Base-by-base conservation (phyloP, 768 basidiomycete genomes). In the Leucogyrophana mollusca region DNA sequence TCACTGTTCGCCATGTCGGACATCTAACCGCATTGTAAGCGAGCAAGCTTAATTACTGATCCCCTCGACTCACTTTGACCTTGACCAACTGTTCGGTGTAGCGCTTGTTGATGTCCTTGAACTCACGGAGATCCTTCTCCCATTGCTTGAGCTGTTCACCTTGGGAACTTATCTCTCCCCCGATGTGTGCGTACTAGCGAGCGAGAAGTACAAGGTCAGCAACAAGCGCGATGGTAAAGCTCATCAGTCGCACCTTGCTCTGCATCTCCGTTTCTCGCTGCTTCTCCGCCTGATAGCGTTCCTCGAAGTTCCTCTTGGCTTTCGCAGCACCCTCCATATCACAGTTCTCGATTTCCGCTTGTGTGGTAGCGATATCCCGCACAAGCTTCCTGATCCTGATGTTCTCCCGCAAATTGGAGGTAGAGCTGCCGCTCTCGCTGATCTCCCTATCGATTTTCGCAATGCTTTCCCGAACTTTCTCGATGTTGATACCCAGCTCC, bases 1-100 rank as follows among this genome's bases (percentile, higher is more conserved):
- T 99, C 96, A 49, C 81, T 88, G 65, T 95, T 97, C 5, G 95
- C 94, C 85, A 97, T 92, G 65, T 98, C 94, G 24, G 94, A 92
- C 69, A 96, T 91, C 94, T 97, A 37, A 21, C 25, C 8, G 11
- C 8, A 21, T 18, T 18, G 9, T n/a, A 34, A 25, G 3, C 21
- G 10, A 37, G 27, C 20, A 9, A 22, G 17, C 20, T 17, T 14
- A 45, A 51, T 27, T 13, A 30, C 13, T 6, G 13, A 30, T 6
- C 27, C 27, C 7, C 6, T 30, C 27, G 13, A 44, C 70, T 33
- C 56, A 92, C 94, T 80, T 98, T 98, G 59, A 96, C 94, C 72
- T 85, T 90, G 57, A 98, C 82, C 40, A 98, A 76, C 60, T 97
- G 94, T 44, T 91, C 86, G 9, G 85, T 89, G 60, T 95, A 96